Evolutionary conservation across 345 rosid species (phyloP).

Genomic region (Salix exigua): DNA sequence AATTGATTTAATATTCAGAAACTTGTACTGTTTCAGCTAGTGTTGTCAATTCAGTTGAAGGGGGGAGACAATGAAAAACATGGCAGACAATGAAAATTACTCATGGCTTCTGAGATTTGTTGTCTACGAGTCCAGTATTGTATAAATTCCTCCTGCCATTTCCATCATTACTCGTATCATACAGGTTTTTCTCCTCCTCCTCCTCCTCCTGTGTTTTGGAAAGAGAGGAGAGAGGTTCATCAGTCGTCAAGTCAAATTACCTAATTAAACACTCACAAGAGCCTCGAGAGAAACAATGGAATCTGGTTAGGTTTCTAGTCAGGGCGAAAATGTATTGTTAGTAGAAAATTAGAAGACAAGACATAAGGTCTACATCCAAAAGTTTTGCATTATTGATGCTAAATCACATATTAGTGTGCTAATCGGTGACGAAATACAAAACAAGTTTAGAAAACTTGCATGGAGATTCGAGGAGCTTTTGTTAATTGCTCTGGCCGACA

Average conservation of each 20-base stretch:
- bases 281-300: conserved; percentile 10
- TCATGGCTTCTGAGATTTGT: not conserved
- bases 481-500: conserved; percentile 33
- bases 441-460: not conserved
- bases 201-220: not conserved
- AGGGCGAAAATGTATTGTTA: not conserved
- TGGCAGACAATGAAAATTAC: conserved; percentile 15
- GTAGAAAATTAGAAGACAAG: conserved; percentile 1
- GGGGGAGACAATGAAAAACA: not conserved
- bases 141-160: conserved; percentile 15
- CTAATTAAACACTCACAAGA: not conserved
- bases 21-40: conserved; percentile 1
- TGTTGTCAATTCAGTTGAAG: conserved; percentile 17
- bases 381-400: conserved; percentile 7
- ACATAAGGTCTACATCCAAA: not conserved
- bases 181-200: conserved; percentile 15
- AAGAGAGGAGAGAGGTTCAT: conserved; percentile 6
- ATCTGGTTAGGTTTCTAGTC: conserved; percentile 3
- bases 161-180: conserved; percentile 37
- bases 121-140: not conserved
- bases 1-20: not conserved
- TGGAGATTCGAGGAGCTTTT: conserved; percentile 5
- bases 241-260: not conserved
- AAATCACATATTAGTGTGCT: not conserved
- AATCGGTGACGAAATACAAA: not conserved